A percentile compares a stretch with the other conserved stretches of the same genome.
phyloP scores from a whole-genome alignment of 805 yeast genomes.

The Wickerhamiella brachini region DNA sequence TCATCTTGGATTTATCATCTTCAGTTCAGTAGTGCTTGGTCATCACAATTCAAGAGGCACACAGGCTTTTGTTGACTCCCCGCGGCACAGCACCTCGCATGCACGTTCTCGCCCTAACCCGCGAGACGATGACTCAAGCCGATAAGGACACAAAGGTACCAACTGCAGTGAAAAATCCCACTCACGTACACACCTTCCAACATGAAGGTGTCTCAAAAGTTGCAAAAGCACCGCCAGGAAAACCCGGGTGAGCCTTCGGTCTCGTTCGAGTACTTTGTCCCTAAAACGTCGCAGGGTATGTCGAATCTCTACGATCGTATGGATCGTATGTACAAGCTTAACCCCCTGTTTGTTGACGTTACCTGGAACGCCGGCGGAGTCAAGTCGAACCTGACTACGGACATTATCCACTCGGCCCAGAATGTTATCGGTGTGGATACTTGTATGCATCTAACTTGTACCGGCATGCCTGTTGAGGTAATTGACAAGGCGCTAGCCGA shows the following conservation, averaged over 20 bases:
- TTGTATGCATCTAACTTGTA: constrained; percentile 96
- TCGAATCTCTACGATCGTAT: constrained; percentile 91
- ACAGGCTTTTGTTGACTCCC: too few species aligned
- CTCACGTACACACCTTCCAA: neutral
- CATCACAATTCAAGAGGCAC: too few species aligned
- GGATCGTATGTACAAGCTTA: constrained; percentile 90
- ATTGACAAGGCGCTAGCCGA: constrained; percentile 30
- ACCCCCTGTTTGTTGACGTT: constrained; percentile 85
- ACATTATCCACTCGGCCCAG: constrained; percentile 82
- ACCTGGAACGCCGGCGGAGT: constrained; percentile 99
- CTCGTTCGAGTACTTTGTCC: constrained; percentile 94
- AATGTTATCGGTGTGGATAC: constrained; percentile 86
- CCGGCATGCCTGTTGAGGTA: constrained; percentile 60
- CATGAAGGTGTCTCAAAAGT: constrained; percentile 37
- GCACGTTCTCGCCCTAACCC: neutral
- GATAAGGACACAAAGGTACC: neutral
- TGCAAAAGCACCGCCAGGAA: constrained; percentile 28
- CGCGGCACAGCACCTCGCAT: neutral
- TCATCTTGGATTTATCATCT: neutral
- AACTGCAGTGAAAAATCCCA: neutral
- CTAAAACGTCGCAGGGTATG: constrained; percentile 93
- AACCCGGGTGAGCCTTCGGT: constrained; percentile 43
- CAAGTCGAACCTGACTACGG: constrained; percentile 68
- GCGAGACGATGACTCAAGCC: neutral
- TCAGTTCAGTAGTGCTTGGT: too few species aligned